These are phyloP conservation scores for Coprinopsis sp. DNA, from an alignment of 768 basidiomycete genomes.

Conservation along the genomic window DNA sequence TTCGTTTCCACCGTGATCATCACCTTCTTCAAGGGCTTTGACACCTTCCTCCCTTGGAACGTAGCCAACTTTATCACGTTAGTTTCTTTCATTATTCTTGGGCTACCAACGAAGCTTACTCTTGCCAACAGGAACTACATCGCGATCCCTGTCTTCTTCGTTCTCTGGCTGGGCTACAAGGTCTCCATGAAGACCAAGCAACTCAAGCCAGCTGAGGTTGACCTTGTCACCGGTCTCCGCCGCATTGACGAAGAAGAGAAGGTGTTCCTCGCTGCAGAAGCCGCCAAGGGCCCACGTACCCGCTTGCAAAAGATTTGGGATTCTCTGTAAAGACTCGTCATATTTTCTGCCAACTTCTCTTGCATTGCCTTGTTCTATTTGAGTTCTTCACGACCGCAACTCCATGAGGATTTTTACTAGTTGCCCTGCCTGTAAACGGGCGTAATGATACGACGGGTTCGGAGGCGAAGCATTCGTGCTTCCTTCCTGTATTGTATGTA, in stretches of 20 bases:
- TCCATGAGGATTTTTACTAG: too few relatives aligned
- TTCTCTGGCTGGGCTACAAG: conserved; percentile 41
- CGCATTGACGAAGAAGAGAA: conserved; percentile 64
- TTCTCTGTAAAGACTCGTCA: conserved; percentile 28
- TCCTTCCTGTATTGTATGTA: too few relatives aligned
- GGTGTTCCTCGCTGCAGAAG: conserved; percentile 41
- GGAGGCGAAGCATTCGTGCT: too few relatives aligned
- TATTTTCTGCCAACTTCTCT: too few relatives aligned
- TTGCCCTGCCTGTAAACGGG: too few relatives aligned
- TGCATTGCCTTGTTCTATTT: too few relatives aligned
- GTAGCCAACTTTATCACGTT: conserved; percentile 59
- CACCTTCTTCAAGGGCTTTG: conserved; percentile 55
- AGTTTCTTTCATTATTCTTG: conserved; percentile 16
- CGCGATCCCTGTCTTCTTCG: conserved; percentile 37
- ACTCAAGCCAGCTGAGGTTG: conserved; percentile 46
- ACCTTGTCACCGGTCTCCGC: conserved; percentile 54
- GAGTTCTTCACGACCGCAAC: too few relatives aligned
- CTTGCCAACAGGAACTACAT: conserved; percentile 36
- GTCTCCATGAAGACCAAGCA: conserved; percentile 29
- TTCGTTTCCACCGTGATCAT: conserved; percentile 47
- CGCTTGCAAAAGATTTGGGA: conserved; percentile 32
- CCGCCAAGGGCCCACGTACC: conserved; percentile 32
- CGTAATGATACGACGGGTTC: too few relatives aligned
- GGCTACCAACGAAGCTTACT: neutral
- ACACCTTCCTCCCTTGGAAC: conserved; percentile 46